Conservation (phyloP, 306 rosid genomes). For the Herpetospermum pedunculosum region DNA sequence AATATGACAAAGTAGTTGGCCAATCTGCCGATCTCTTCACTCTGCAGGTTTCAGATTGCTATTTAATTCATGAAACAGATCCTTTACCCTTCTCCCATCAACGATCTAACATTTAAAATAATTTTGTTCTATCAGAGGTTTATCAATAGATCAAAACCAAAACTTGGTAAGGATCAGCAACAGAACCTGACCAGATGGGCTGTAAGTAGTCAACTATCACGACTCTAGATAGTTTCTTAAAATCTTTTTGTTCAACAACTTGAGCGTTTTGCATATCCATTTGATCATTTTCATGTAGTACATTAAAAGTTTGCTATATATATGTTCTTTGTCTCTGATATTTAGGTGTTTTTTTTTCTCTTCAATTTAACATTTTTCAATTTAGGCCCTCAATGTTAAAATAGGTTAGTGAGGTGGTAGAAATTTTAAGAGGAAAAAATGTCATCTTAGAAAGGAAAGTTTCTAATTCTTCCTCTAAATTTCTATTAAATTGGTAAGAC, state of each 20-base stretch:
- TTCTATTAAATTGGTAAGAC: no score
- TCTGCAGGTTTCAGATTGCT: slow-evolving; percentile 31
- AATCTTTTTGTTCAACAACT: neutral
- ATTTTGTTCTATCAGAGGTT: slow-evolving; percentile 35
- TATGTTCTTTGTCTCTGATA: neutral
- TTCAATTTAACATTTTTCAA: no score
- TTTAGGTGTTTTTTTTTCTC: neutral
- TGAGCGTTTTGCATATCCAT: neutral
- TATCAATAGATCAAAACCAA: slow-evolving; percentile 86
- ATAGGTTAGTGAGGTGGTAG: no score
- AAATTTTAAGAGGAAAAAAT: no score
- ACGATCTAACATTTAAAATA: neutral
- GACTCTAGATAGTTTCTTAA: neutral
- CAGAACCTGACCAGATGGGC: slow-evolving; percentile 99
- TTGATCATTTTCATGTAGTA: neutral
- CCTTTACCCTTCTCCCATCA: neutral
- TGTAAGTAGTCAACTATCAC: slow-evolving; percentile 35
- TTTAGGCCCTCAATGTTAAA: no score
- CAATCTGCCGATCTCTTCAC: slow-evolving; percentile 76
- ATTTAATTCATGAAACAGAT: neutral
- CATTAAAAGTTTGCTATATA: neutral
- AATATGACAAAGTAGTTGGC: slow-evolving; percentile 81
- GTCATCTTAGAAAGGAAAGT: neutral
- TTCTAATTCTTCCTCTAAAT: no score
- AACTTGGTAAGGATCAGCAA: slow-evolving; percentile 78